These are phyloP conservation scores for Pseudogymnoascus sp. DNA, from an alignment of 2,329 filamentous ascomycete genomes.

Conservation along the genomic window DNA sequence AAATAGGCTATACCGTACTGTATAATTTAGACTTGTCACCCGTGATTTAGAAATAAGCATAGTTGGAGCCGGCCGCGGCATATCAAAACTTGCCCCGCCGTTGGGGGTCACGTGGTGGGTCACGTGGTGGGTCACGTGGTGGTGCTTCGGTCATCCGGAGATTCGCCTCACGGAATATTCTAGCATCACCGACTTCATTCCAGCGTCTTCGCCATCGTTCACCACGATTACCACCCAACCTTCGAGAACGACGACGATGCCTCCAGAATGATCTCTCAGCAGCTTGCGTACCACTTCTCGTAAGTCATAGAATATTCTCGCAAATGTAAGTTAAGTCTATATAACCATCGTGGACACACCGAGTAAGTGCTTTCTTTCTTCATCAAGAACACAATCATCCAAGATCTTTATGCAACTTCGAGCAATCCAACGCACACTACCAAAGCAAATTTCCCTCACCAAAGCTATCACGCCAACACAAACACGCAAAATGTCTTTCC, in stretches of 20 bases:
- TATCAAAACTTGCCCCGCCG: background rate
- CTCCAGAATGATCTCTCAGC: background rate
- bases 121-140: background rate
- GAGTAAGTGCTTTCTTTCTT: constrained; percentile 4
- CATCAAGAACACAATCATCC: constrained; percentile 5
- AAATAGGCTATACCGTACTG: background rate
- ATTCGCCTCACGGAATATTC: constrained; percentile 1
- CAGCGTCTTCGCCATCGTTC: background rate
- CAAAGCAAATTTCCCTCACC: background rate
- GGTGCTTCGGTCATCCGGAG: too few species aligned
- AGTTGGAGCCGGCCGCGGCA: background rate
- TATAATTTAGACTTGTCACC: background rate
- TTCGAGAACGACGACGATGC: background rate
- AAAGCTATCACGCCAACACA: background rate
- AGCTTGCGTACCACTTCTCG: background rate
- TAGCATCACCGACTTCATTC: background rate
- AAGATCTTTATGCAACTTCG: constrained; percentile 1
- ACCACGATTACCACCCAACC: background rate
- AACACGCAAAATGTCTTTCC: constrained; percentile 35
- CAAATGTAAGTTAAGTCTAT: background rate
- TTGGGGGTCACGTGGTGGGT: background rate
- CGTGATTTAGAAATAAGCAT: background rate
- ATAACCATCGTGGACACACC: constrained; percentile 1
- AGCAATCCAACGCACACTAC: background rate
- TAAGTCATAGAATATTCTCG: constrained; percentile 2